Conservation (phyloP, 2,329 filamentous ascomycete species). For the Aspergillus sp. region DNA sequence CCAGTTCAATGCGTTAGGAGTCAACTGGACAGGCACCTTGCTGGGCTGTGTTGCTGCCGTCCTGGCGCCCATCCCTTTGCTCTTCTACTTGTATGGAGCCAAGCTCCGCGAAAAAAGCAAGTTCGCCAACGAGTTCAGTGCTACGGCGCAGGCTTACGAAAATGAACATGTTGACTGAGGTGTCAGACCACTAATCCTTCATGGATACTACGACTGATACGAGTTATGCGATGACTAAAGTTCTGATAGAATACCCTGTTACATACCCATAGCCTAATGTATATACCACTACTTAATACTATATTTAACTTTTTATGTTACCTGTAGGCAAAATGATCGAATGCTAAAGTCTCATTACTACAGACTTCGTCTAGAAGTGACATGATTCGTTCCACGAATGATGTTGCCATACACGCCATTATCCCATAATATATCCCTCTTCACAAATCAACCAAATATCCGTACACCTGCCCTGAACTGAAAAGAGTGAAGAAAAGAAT, state of each 20-base stretch:
- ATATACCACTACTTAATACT: too few relatives aligned
- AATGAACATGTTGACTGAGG: slow-evolving; percentile 5
- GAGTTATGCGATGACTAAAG: not conserved
- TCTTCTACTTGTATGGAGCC: not conserved
- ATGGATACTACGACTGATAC: not conserved
- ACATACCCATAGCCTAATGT: too few relatives aligned
- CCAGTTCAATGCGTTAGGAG: slow-evolving; percentile 1
- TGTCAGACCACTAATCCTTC: not conserved
- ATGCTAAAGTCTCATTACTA: not conserved
- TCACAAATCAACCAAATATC: not conserved
- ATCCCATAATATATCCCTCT: not conserved
- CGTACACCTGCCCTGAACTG: slow-evolving; percentile 9
- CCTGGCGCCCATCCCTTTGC: not conserved
- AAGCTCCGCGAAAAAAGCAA: not conserved
- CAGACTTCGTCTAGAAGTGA: slow-evolving; percentile 1
- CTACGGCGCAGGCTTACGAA: slow-evolving; percentile 12
- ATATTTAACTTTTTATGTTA: too few relatives aligned
- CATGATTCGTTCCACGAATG: slow-evolving; percentile 3
- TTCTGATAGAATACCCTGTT: too few relatives aligned
- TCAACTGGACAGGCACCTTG: slow-evolving; percentile 1
- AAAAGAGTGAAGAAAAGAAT: slow-evolving; percentile 10
- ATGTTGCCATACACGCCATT: slow-evolving; percentile 7
- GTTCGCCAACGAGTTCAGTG: slow-evolving; percentile 19
- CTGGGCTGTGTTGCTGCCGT: slow-evolving; percentile 1
- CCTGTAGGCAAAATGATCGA: too few relatives aligned